A percentile compares a stretch with the other conserved stretches of the same genome.
Conservation (phyloP, 75 land plant species). For the Picea sitchensis region DNA sequence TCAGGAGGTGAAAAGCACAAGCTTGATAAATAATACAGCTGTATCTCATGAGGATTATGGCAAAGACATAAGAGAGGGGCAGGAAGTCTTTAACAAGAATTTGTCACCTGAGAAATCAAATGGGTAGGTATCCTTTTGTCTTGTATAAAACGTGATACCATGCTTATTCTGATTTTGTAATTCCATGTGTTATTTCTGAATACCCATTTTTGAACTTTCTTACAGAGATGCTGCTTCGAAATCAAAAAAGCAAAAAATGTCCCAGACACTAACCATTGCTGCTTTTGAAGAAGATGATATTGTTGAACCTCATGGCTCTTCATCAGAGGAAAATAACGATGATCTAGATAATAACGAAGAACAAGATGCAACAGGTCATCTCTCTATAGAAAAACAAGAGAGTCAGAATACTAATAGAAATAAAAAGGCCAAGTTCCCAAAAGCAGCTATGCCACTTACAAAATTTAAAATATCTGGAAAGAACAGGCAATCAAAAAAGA, state of each 20-base stretch:
- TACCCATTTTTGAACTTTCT: background rate
- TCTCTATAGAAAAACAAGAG: background rate
- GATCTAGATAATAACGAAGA: background rate
- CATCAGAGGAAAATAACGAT: background rate
- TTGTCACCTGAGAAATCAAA: background rate
- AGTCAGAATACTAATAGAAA: background rate
- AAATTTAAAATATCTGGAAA: background rate
- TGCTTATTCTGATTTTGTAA: slow-evolving; percentile 1
- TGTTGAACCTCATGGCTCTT: background rate
- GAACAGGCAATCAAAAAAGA: background rate
- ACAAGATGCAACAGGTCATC: background rate
- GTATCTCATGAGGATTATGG: background rate
- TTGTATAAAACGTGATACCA: background rate
- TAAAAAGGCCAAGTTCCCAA: background rate
- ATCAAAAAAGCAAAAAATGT: background rate
- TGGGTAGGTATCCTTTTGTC: background rate
- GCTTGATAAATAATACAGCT: background rate
- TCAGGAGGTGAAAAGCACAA: background rate
- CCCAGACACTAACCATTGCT: background rate
- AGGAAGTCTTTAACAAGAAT: background rate
- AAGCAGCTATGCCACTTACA: background rate
- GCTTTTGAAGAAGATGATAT: background rate
- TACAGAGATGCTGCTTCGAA: background rate
- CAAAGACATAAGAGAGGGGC: background rate
- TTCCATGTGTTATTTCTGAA: background rate